Conservation (phyloP, 2,329 filamentous ascomycete genomes). For the Rugonectria rugulosa region DNA sequence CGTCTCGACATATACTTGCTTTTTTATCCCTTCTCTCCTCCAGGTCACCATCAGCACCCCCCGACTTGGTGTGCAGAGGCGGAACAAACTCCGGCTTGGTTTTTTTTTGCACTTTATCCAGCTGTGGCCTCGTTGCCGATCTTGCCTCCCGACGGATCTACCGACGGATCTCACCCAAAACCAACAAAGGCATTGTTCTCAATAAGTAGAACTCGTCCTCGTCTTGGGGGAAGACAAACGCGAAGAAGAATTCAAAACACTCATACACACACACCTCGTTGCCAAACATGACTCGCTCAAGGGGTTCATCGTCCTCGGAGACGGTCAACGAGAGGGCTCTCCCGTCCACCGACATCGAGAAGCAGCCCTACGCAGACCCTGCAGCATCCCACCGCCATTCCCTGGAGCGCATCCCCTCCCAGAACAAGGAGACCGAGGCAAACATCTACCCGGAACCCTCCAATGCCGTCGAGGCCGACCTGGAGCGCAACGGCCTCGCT, state of each 20-base stretch:
- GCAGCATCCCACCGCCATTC: neutral
- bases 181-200: no score
- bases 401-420: slow-evolving; percentile 13
- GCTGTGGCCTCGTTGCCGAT: neutral
- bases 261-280: neutral
- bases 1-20: no score
- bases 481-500: slow-evolving; percentile 26
- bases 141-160: neutral
- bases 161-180: neutral
- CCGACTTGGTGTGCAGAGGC: neutral
- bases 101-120: no score
- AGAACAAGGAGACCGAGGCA: slow-evolving; percentile 24
- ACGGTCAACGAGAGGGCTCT: slow-evolving; percentile 34
- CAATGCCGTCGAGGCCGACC: slow-evolving; percentile 40
- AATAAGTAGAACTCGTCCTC: no score
- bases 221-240: neutral
- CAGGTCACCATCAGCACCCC: neutral
- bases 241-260: neutral
- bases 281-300: slow-evolving; percentile 34
- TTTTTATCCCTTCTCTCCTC: no score
- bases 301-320: slow-evolving; percentile 36
- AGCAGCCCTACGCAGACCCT: slow-evolving; percentile 5
- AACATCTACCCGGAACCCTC: slow-evolving; percentile 38
- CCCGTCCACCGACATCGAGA: slow-evolving; percentile 20
- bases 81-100: no score